Evolutionary conservation across 352 stramenopile genomes (phyloP), one percentile per base, ranked within the genome.

Genomic region (Globisporangium ultimum): DNA sequence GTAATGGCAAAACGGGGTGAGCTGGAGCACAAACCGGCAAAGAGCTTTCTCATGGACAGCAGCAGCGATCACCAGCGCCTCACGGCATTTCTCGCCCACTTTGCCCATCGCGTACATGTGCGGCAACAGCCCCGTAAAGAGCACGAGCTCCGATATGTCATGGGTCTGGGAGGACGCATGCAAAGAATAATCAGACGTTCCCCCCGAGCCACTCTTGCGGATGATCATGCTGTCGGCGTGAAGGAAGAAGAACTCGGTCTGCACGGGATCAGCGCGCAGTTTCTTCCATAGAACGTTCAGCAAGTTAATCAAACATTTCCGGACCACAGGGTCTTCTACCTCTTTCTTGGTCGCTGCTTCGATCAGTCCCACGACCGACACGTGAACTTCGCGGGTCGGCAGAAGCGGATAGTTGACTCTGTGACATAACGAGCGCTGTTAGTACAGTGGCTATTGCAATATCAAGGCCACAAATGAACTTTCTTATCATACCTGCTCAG

Each of bases 231-330:
- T 55, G 52, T 90, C 80, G 7, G 80, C 80, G 42, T 91, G 76
- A 15, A 89, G 62, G 49, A 95, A 93, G 61, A 95, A 95, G 60
- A 95, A 91, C 54, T 95, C 86, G 17, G 82, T 93, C 71, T 95
- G 86, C 40, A 93, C 84, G 4, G 84, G 86, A 47, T 95, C 83
- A 40, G 74, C 73, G 17, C 81, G 82, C 58, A 95, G 67, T 47
- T 95, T 95, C 63, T 93, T 91, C 86, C 86, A 95, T 13, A 95
- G 52, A 9, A 86, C 74, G 56, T 95, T 90, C 18, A 95, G 76
- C 53, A 93, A 61, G 28, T 62, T 88, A 63, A 95, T 80, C 22
- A 95, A 70, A 48, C 85, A 91, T 63, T 95, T 93, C 55, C 84
- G 81, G 17, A 91, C 83, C n/a, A 89, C 71, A 1, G 80, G 74